These are phyloP conservation scores for Calonectria naviculata DNA, from an alignment of 2,329 filamentous ascomycete species.

Conservation along the genomic window DNA sequence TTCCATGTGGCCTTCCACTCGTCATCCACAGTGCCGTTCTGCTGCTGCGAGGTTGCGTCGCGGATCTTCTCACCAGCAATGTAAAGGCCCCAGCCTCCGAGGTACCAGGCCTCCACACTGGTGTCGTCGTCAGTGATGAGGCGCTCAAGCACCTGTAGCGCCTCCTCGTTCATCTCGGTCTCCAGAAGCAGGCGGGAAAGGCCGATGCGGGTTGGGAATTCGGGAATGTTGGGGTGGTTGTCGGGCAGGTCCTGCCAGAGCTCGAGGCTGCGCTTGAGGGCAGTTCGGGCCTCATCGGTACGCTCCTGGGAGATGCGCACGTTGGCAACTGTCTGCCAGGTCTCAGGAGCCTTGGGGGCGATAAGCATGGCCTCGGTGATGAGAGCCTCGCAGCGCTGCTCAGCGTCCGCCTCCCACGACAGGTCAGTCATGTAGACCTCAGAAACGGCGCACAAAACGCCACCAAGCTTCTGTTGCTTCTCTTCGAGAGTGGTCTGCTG, in stretches of 20 bases:
- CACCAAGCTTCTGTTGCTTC: slow-evolving; percentile 84
- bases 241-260: slow-evolving; percentile 85
- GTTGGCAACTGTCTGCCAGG: slow-evolving; percentile 95
- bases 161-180: slow-evolving; percentile 85
- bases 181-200: slow-evolving; percentile 90
- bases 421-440: slow-evolving; percentile 99
- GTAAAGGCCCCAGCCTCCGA: slow-evolving; percentile 93
- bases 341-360: slow-evolving; percentile 83
- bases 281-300: slow-evolving; percentile 81
- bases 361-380: slow-evolving; percentile 92
- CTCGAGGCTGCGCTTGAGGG: slow-evolving; percentile 81
- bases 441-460: slow-evolving; percentile 91
- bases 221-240: slow-evolving; percentile 78
- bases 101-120: slow-evolving; percentile 96
- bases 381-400: slow-evolving; percentile 86
- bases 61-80: slow-evolving; percentile 77
- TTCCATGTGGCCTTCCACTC: slow-evolving; percentile 73
- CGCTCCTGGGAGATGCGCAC: slow-evolving; percentile 90
- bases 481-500: slow-evolving; percentile 64
- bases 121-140: slow-evolving; percentile 90
- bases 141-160: slow-evolving; percentile 85
- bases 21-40: slow-evolving; percentile 44
- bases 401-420: slow-evolving; percentile 91
- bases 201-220: slow-evolving; percentile 87
- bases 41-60: slow-evolving; percentile 48